Evolutionary conservation across 306 rosid species (phyloP), one percentile per base, ranked within the genome.

Genomic region (Dryas octopetala): DNA sequence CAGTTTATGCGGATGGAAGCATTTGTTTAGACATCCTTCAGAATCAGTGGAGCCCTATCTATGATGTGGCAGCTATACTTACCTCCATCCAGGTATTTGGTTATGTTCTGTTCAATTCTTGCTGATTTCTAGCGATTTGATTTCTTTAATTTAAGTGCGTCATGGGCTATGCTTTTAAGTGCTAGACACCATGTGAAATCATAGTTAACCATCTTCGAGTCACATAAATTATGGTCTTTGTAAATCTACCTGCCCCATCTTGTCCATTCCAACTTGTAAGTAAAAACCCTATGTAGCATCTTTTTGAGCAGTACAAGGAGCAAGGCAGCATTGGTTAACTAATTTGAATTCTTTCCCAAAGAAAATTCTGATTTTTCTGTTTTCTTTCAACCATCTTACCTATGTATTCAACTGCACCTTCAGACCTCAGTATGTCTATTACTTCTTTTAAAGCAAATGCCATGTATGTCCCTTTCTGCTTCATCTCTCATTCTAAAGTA

Each of bases 1-100:
- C 85, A 95, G 99, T 95, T 78, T 95, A 95, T 82, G 99, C 97
- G 0, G 99, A 95, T 95, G 99, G 99, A 66, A 92, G 99, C 80
- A 95, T 95, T 70, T 95, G 99, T 68, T 83, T 95, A 97, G 99
- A 92, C 80, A 92, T 92, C 80, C 86, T 95, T 62, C 98, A 95
- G 85, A 95, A 91, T 80, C 97, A 95, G 44, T 95, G 98, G 98
- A 95, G 97, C 74, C 99, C 99, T 44, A 95, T 95, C 55, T 95
- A 95, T 73, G 99, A 95, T 76, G 99, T 90, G 2, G 99, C 97
- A 76, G 97, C 99, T 68, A 90, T 95, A 74, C 99, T 95, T 60
- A 95, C 99, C 68, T 95, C 99, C 71, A 92, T 95, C 72, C 97
- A 91, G 99, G 99, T 91, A 90, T 75, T 44, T 71, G 69, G 64